Evolutionary conservation across 495 filamentous ascomycete genomes (phyloP).

Genomic region (Neurospora sp.): DNA sequence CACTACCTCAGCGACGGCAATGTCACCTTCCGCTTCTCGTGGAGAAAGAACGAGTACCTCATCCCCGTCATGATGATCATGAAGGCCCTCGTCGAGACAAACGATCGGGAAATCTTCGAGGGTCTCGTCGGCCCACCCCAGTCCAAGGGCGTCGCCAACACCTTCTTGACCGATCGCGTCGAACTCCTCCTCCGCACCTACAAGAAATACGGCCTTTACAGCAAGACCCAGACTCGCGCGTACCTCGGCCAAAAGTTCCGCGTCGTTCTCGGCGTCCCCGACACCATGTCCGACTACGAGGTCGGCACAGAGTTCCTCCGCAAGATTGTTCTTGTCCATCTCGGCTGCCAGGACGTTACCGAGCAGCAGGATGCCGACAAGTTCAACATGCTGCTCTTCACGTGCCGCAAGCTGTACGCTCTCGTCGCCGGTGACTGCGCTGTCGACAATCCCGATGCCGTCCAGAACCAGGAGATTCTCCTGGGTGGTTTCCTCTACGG

Average conservation of each 20-base stretch:
- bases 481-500: conserved; percentile 89
- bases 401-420: conserved; percentile 90
- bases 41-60: conserved; percentile 93
- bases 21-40: conserved; percentile 92
- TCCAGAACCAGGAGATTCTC: conserved; percentile 88
- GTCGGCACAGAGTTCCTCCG: conserved; percentile 83
- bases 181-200: conserved; percentile 88
- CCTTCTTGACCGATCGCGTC: conserved; percentile 88
- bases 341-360: conserved; percentile 72
- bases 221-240: conserved; percentile 61
- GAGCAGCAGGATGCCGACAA: conserved; percentile 80
- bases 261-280: conserved; percentile 67
- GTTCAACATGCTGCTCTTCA: conserved; percentile 89
- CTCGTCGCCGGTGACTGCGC: conserved; percentile 87
- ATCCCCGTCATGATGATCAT: conserved; percentile 93
- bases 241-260: conserved; percentile 86
- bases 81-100: conserved; percentile 91
- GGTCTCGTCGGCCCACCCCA: conserved; percentile 63
- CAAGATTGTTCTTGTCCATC: conserved; percentile 80
- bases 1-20: conserved; percentile 95
- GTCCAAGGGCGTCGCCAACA: conserved; percentile 70
- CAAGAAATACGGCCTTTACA: conserved; percentile 77
- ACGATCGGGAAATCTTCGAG: conserved; percentile 93
- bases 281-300: conserved; percentile 75
- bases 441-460: conserved; percentile 89